A percentile compares a stretch with the other conserved stretches of the same genome.
These are phyloP conservation scores for Podaxis pistillaris DNA, from an alignment of 768 basidiomycete genomes.

Conservation along the genomic window DNA sequence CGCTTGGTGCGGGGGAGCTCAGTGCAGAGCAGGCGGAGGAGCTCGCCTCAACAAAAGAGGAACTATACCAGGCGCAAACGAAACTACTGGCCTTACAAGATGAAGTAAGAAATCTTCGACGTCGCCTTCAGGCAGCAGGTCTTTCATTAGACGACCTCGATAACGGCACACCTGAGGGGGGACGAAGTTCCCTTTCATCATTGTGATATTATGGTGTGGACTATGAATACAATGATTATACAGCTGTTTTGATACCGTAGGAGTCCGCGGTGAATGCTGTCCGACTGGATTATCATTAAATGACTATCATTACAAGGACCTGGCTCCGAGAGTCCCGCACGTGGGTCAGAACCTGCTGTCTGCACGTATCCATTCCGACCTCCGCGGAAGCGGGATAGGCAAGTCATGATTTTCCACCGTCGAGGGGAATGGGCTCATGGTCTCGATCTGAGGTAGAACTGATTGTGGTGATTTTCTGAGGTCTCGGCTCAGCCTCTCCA, in stretches of 20 bases:
- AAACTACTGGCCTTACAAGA: conserved; percentile 43
- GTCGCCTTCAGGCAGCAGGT: conserved; percentile 6
- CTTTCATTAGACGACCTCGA: neutral
- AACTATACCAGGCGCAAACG: conserved; percentile 43
- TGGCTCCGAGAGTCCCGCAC: neutral
- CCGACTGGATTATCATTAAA: neutral
- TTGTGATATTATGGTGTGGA: conserved; percentile 1
- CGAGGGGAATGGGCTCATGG: conserved; percentile 34
- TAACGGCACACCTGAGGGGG: neutral
- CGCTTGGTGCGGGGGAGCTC: conserved; percentile 72
- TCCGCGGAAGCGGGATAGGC: conserved; percentile 52
- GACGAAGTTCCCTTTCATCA: neutral
- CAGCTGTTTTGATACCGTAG: conserved; percentile 1
- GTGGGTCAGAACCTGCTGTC: conserved; percentile 23
- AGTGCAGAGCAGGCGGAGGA: conserved; percentile 52
- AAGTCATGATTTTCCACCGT: conserved; percentile 45
- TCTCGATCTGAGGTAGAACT: neutral
- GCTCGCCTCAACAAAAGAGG: conserved; percentile 45
- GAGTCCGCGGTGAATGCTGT: neutral
- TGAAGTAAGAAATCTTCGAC: conserved; percentile 31
- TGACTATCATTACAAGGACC: neutral
- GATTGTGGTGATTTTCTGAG: neutral
- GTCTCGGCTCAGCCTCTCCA: conserved; percentile 32
- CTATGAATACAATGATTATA: conserved; percentile 4
- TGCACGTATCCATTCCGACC: conserved; percentile 54